Conservation (phyloP, 768 basidiomycete genomes). For the Pholiota conissans region DNA sequence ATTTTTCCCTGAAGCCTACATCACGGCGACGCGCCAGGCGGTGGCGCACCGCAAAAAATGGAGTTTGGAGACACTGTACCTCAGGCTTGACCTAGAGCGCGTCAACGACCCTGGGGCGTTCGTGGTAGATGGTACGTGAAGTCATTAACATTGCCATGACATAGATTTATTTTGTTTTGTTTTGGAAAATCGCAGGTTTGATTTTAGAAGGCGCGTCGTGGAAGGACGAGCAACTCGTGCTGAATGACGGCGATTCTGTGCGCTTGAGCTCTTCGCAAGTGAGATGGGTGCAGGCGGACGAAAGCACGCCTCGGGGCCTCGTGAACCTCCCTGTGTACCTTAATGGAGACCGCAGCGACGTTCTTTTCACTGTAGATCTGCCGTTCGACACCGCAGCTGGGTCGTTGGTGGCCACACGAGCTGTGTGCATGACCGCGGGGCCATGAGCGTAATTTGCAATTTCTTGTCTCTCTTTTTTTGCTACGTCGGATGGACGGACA, state of each 20-base stretch:
- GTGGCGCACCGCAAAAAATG: conserved; percentile 90
- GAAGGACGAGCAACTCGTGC: conserved; percentile 62
- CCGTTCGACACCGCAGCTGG: conserved; percentile 70
- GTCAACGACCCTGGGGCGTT: conserved; percentile 80
- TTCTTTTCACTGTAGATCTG: conserved; percentile 87
- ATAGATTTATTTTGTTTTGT: conserved; percentile 10
- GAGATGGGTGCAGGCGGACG: conserved; percentile 74
- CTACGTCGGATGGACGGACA: conserved; percentile 18
- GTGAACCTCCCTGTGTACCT: conserved; percentile 92
- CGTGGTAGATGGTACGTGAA: conserved; percentile 84
- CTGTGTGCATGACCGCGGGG: conserved; percentile 88
- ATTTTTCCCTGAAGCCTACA: conserved; percentile 96
- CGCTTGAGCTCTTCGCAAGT: conserved; percentile 81
- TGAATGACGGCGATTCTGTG: conserved; percentile 85
- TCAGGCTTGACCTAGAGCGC: conserved; percentile 80
- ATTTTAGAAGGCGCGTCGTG: conserved; percentile 84
- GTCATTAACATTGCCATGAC: background rate
- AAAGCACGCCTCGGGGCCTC: conserved; percentile 34
- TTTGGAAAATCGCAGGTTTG: conserved; percentile 62
- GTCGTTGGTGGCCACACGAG: conserved; percentile 79
- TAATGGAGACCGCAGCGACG: conserved; percentile 85
- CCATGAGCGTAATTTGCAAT: conserved; percentile 35
- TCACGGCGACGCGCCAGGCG: conserved; percentile 95
- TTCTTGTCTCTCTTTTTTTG: conserved; percentile 5
- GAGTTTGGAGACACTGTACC: conserved; percentile 86